A percentile compares a stretch with the other conserved stretches of the same genome.
Conservation (phyloP, 345 rosid genomes). For the Arabidopsis arenosa region DNA sequence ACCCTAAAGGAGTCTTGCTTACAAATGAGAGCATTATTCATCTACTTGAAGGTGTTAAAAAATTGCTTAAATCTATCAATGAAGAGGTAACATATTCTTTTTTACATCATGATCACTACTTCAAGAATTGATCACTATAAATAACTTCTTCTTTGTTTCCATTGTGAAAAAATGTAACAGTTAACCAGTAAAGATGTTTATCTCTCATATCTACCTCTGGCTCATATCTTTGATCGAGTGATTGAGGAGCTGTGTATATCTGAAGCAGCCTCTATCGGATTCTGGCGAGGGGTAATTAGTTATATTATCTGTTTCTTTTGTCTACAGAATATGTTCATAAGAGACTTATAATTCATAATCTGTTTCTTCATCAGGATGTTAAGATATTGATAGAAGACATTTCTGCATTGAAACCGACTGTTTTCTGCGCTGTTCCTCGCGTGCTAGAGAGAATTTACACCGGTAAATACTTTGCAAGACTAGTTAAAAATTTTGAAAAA, state of each 20-base stretch:
- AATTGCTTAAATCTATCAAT: constrained; percentile 62
- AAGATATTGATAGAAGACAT: constrained; percentile 86
- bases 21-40: constrained; percentile 87
- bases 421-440: constrained; percentile 98
- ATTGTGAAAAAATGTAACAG: constrained; percentile 51
- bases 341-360: background rate
- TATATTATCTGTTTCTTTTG: constrained; percentile 11
- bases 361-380: constrained; percentile 74
- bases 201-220: constrained; percentile 96
- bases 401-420: constrained; percentile 84
- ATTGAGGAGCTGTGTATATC: constrained; percentile 79
- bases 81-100: constrained; percentile 58
- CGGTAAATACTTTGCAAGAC: constrained; percentile 49
- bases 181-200: constrained; percentile 75
- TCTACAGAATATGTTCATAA: background rate
- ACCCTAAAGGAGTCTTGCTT: constrained; percentile 96
- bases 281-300: constrained; percentile 88
- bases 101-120: background rate
- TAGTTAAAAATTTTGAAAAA: background rate
- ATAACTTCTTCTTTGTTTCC: constrained; percentile 11
- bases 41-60: constrained; percentile 74
- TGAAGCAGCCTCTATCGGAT: constrained; percentile 85
- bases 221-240: constrained; percentile 95
- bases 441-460: constrained; percentile 84
- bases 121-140: background rate